Base-by-base conservation (phyloP, 345 rosid genomes). In the Bretschneidera sinensis region DNA sequence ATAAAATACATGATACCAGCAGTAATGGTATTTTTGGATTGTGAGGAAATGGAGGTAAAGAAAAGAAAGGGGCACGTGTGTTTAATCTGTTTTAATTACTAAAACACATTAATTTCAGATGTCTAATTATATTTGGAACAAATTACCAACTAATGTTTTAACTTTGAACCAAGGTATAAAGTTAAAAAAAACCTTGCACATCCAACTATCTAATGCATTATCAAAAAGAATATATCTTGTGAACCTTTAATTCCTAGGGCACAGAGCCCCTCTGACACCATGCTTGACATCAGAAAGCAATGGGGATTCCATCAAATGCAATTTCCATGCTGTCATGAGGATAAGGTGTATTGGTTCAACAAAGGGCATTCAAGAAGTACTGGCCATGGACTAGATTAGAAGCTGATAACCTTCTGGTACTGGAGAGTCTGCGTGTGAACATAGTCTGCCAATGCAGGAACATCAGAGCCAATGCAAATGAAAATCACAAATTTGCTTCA, bases 371-470 rank as follows among this genome's bases (percentile, higher is more conserved):
- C 71, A 92, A 61, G 71, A 67, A 39, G 86, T 68, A 55, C 62
- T 78, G 60, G 97, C 96, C 76, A 92, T 80, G 6, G 97, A 87
- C 70, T 89, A 86, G 19, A 92, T 89, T 18, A 92, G 83, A 22
- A 92, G 78, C 72, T 81, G 87, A 69, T 92, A 85, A 33, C 97
- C 97, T 77, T 92, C 97, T 2, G 94, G 90, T 24, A 92, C 79
- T 8, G 68, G n/a, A n/a, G 56, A 28, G 73, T 64, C 67, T 84
- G 95, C 35, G 72, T 78, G 62, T 66, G 76, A 4, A 89, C 96
- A 23, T 88, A 89, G 57, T 81, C 81, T 6, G 96, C 85, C 59
- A 92, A 63, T 13, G 86, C 83, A 18, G 97, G 97, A 23, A 92
- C 84, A 54, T 92, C 97, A 1, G 90, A 80, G 28, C 52, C 60